Conservation (phyloP, 2,329 filamentous ascomycete species). For the Botryotinia globosa region DNA sequence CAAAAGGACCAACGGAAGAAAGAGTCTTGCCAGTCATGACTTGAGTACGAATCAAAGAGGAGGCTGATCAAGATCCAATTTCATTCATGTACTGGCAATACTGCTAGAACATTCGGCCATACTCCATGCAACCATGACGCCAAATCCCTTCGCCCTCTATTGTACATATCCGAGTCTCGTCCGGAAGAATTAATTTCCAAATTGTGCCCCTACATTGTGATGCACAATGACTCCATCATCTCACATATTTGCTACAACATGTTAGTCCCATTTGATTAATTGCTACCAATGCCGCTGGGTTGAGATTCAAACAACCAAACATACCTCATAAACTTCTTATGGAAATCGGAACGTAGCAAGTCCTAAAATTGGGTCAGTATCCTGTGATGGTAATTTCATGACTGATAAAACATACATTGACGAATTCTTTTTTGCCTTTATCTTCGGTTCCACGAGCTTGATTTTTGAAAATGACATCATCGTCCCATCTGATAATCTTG, state of each 20-base stretch:
- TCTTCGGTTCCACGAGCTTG: conserved; percentile 94
- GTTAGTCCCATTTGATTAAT: conserved; percentile 18
- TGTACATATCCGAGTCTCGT: conserved; percentile 1
- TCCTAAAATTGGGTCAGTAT: conserved; percentile 51
- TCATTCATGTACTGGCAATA: not conserved
- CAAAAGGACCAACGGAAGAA: not conserved
- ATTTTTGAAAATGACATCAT: conserved; percentile 99
- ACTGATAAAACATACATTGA: conserved; percentile 66
- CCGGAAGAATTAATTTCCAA: not conserved
- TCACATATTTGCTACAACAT: conserved; percentile 39
- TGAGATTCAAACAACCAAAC: conserved; percentile 22
- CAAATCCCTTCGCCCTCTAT: not conserved
- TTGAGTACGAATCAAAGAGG: not conserved
- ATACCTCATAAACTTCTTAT: conserved; percentile 86
- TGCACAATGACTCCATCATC: conserved; percentile 28
- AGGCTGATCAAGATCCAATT: not conserved
- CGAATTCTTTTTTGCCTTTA: conserved; percentile 90
- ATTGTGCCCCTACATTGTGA: not conserved
- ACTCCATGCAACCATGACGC: conserved; percentile 1
- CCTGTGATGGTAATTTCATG: conserved; percentile 15
- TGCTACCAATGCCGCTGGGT: not conserved
- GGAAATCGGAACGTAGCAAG: conserved; percentile 90
- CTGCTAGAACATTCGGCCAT: not conserved
- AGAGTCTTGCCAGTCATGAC: not conserved
- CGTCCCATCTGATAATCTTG: conserved; percentile 69